These are phyloP conservation scores for Rhytidiadelphus loreus DNA, from an alignment of 225 moss, liverwort and hornwort species.

Conservation along the genomic window DNA sequence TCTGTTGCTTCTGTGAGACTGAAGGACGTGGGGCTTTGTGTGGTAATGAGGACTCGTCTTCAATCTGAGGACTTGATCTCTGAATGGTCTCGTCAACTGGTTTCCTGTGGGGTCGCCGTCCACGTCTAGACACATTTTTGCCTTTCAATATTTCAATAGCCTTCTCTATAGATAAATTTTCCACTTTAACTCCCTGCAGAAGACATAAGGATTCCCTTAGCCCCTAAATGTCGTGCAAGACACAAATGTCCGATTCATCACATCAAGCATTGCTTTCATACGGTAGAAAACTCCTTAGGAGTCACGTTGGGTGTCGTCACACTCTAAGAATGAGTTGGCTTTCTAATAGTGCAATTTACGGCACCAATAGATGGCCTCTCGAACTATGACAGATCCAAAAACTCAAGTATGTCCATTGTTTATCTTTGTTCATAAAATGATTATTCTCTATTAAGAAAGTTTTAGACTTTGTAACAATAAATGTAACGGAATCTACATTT, in stretches of 20 bases:
- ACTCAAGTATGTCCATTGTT: neutral
- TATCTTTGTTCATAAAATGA: neutral
- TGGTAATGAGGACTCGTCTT: neutral
- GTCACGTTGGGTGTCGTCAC: neutral
- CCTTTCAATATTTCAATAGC: slow-evolving; percentile 46
- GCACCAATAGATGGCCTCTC: neutral
- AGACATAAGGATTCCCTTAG: neutral
- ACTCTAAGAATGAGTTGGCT: neutral
- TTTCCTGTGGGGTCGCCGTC: slow-evolving; percentile 29
- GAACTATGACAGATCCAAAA: neutral
- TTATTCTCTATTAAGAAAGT: neutral
- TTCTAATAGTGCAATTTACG: neutral
- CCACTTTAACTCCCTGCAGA: slow-evolving; percentile 4
- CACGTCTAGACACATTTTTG: slow-evolving; percentile 43
- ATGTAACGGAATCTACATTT: no score
- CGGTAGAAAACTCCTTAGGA: neutral
- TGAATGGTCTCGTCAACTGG: neutral
- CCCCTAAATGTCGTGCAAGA: neutral
- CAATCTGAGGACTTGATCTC: neutral
- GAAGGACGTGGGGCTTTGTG: neutral
- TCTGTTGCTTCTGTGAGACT: neutral
- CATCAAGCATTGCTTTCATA: neutral
- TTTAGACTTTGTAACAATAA: neutral
- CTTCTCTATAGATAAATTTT: slow-evolving; percentile 41
- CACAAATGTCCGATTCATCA: neutral